Base-by-base conservation (phyloP, 495 filamentous ascomycete species). In the Xylaria sp. region DNA sequence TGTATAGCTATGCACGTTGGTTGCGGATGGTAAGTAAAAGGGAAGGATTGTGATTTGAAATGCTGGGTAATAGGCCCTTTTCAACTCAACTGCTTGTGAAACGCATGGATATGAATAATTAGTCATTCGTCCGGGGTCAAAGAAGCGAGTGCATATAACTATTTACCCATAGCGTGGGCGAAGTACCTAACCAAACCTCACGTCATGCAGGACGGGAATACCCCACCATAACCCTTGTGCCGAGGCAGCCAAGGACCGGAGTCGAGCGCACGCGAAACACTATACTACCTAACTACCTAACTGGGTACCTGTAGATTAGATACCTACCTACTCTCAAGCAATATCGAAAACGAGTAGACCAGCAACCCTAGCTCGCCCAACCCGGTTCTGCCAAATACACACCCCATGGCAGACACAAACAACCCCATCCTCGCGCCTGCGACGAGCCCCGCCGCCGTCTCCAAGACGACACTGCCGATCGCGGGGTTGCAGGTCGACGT, bases 401-500 rank as follows among this genome's bases (percentile, higher is more conserved):
- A n/a, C n/a, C n/a, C 35, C 67, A 76, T 76, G 74, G 74, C 72
- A 7, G 73, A n/a, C 5, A 75, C 76, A 7, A 75, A 71, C 21
- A 70, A 70, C 58, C 78, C 81, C 2, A 71, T 82, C 61, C 73
- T 50, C 40, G 74, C 73, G 1, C 26, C 76, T 31, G 29, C 73
- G 46, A 70, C 59, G 59, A 50, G 70, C 52, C 68, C 80, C 21
- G 75, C 86, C 4, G 57, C 84, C 5, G 77, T 95, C 29, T 96
- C 93, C 9, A 81, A 79, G 46, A 82, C 82, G 65, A 87, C 86
- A 41, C 85, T 90, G 61, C 85, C 86, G 24, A 91, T 98, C 79
- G 88, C 91, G 31, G 94, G 95, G 31, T 89, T 97, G 35, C 84
- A 91, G 9, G 88, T 90, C 15, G 90, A 90, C 62, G 87, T 97